These are phyloP conservation scores for Boletus eberwhitei DNA, from an alignment of 768 basidiomycete genomes.

Conservation along the genomic window DNA sequence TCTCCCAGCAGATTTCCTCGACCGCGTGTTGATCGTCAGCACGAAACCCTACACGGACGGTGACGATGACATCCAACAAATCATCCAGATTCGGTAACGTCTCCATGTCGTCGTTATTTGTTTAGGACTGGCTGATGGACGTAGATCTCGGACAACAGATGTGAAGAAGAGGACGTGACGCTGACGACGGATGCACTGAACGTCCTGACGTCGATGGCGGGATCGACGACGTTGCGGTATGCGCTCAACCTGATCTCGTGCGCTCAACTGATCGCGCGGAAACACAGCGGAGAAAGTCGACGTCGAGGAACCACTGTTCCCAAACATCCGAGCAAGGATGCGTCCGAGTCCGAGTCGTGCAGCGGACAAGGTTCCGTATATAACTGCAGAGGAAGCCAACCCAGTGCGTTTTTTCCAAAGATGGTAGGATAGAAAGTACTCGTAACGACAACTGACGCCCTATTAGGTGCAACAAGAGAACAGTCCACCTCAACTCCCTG, in stretches of 20 bases:
- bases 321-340: no score
- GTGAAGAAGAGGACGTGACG: slow-evolving; percentile 93
- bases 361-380: no score
- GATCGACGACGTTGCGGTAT: slow-evolving; percentile 87
- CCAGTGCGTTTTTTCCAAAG: no score
- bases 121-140: neutral
- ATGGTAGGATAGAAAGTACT: no score
- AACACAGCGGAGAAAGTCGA: slow-evolving; percentile 79
- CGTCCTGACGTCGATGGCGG: slow-evolving; percentile 86
- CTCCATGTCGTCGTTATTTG: neutral
- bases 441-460: no score
- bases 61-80: slow-evolving; percentile 87
- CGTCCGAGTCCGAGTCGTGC: no score
- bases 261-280: slow-evolving; percentile 78
- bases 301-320: no score
- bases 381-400: no score
- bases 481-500: no score
- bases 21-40: slow-evolving; percentile 87
- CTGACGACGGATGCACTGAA: slow-evolving; percentile 67
- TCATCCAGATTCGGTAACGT: no score
- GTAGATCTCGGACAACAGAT: slow-evolving; percentile 40
- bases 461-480: no score
- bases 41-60: slow-evolving; percentile 48
- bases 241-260: slow-evolving; percentile 94
- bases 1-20: slow-evolving; percentile 89